Base-by-base conservation (phyloP, 2,329 filamentous ascomycete genomes). In the Epichloe gansuensis region DNA sequence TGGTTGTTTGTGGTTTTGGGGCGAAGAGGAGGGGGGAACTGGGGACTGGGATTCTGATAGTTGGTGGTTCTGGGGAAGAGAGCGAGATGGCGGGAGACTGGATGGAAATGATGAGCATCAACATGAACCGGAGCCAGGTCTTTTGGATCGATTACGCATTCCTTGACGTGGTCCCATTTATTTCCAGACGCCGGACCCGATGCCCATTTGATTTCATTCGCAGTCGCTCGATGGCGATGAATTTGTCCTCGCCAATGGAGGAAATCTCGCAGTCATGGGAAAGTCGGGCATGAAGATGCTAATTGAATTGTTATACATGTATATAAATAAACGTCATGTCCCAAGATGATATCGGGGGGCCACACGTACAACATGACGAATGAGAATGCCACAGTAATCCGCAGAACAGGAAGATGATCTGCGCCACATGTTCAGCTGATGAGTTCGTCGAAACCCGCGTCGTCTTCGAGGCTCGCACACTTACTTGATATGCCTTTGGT, bases 271-370 rank as follows among this genome's bases (percentile, higher is more conserved):
- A 23, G 77, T 72, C 59, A 81, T 74, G 0, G 82, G 81, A 0
- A 78, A 81, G 57, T 85, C 82, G 0, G 82, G 82, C 71, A 85
- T 80, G 49, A 76, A 74, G 17, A 74, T 43, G 51, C 58, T 57
- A 23, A 23, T 23, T 23, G 23, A 23, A 23, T 23, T 23, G 23
- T 23, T 21, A 2, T 21, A 21, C 23, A 23, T 4, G 23, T 23
- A 23, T 3, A 23, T 3, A 23, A 23, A 23, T 23, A 23, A 23
- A 23, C 3, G 23, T 23, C 23, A 23, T 23, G 23, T 23, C 23
- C 23, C 1, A 3, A 3, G 23, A 23, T 23, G 23, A 3, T 3
- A 23, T 23, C 50, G 2, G 5, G 13, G 5, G 39, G 11, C 3
- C 41, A 15, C 36, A 56, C 56, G 17, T 54, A 71, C 66, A 78